Evolutionary conservation across 805 yeast species (phyloP), one percentile per base, ranked within the genome.

Genomic region (Yarrowia yakushimensis): DNA sequence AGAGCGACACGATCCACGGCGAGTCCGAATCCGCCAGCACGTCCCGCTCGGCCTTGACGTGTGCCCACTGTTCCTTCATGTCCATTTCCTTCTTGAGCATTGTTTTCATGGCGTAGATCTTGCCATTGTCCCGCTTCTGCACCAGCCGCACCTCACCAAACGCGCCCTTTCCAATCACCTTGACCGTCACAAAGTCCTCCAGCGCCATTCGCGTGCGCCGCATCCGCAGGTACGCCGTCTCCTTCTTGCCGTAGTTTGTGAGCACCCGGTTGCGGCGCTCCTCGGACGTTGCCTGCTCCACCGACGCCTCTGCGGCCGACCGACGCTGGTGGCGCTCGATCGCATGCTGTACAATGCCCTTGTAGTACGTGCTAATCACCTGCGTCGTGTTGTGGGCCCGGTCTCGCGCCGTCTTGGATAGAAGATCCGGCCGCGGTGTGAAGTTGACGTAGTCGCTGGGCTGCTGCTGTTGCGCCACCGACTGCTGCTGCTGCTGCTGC

Each of bases 111-210:
- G 96, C 97, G 77, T 85, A 91, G 34, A 88, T 92, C 75, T 88
- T 87, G 60, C 97, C 96, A 0, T 94, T 87, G 74, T 94, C 99
- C 60, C 79, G 81, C 78, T 92, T 93, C 71, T 94, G 97, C 13
- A 94, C 98, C 61, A 94, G 78, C 66, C 97, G 82, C 34, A 94
- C 99, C 71, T 91, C 97, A 65, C 99, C 99, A 77, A 94, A 94
- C 0, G 99, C 97, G 66, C 99, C 99, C 73, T 94, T 94, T 55
- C 99, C 99, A 67, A 85, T 82, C 34, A 88, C 97, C 74, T 90
- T 90, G 62, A 91, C 96, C 1, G 97, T 91, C 64, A 79, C 82
- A 75, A 91, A 89, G 75, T 91, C 97, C 41, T 87, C 94, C 43
- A 90, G 77, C 1, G 90, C 82, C 61, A 91, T 78, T 70, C 91